Conservation (phyloP, 805 yeast species). For the Sugiyamaella lignohabitans region DNA sequence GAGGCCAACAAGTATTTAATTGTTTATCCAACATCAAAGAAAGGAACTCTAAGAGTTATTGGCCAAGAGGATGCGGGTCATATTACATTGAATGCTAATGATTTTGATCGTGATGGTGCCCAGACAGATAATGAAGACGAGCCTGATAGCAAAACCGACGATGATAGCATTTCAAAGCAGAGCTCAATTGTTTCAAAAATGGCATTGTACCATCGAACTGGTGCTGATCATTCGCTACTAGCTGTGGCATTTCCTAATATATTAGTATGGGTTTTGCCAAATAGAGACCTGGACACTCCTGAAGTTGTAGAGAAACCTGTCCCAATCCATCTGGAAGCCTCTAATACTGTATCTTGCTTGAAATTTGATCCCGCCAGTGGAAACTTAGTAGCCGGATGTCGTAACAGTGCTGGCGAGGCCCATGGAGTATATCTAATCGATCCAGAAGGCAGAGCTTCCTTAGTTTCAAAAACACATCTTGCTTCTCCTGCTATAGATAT, state of each 20-base stretch:
- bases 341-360: slow-evolving; percentile 1
- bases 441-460: not conserved
- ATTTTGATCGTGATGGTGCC: not conserved
- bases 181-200: not conserved
- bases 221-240: slow-evolving; percentile 4
- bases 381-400: not conserved
- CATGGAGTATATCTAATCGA: not conserved
- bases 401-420: not conserved
- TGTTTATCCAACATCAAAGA: slow-evolving; percentile 20
- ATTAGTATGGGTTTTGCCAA: slow-evolving; percentile 3
- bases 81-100: slow-evolving; percentile 10
- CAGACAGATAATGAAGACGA: not conserved
- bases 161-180: no score
- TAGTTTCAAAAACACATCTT: not conserved
- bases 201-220: not conserved
- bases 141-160: not conserved
- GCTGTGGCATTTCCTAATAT: slow-evolving; percentile 4
- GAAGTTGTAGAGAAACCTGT: not conserved
- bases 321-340: not conserved
- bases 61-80: slow-evolving; percentile 19
- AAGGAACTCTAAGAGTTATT: slow-evolving; percentile 19
- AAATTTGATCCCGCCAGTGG: slow-evolving; percentile 4
- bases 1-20: slow-evolving; percentile 17
- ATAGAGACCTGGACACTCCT: slow-evolving; percentile 1
- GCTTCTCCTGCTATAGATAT: not conserved